Conservation (phyloP, 192 early-diverging fungal species). For the Coemansia sp. region DNA sequence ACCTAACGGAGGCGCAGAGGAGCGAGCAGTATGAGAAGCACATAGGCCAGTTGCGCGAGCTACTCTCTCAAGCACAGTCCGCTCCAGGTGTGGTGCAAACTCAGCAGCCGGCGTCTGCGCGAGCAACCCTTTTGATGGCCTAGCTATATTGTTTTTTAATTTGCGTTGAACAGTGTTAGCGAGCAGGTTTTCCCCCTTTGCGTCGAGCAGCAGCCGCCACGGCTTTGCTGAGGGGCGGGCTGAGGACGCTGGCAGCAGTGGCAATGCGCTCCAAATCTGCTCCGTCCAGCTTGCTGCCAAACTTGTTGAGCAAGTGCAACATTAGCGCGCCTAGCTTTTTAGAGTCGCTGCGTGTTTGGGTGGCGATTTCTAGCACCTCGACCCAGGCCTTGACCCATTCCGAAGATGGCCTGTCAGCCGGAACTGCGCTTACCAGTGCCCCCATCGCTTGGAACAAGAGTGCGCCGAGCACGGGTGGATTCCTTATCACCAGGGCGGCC, state of each 20-base stretch:
- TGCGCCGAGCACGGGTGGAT: not conserved
- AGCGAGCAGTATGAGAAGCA: slow-evolving; percentile 33
- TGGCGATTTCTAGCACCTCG: slow-evolving; percentile 9
- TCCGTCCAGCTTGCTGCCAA: slow-evolving; percentile 15
- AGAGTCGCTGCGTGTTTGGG: slow-evolving; percentile 4
- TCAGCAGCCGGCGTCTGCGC: slow-evolving; percentile 1
- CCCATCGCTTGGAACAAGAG: slow-evolving; percentile 25
- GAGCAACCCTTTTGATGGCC: not conserved
- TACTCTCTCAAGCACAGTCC: slow-evolving; percentile 20
- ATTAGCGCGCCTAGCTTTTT: slow-evolving; percentile 38
- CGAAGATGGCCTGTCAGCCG: not conserved
- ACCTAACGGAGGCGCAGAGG: slow-evolving; percentile 23
- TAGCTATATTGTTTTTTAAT: not conserved
- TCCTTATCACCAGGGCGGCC: not conserved
- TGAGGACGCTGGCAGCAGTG: slow-evolving; percentile 18
- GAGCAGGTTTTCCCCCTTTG: slow-evolving; percentile 1
- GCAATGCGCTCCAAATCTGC: slow-evolving; percentile 18
- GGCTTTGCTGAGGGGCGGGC: slow-evolving; percentile 29
- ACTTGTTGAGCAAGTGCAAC: slow-evolving; percentile 43
- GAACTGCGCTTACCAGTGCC: slow-evolving; percentile 19
- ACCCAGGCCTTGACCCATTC: slow-evolving; percentile 23
- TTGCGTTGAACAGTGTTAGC: not conserved
- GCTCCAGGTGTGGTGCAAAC: not conserved
- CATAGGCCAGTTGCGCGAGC: slow-evolving; percentile 30
- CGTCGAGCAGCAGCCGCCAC: slow-evolving; percentile 14